Evolutionary conservation across 371 early-diverging fungal genomes (phyloP).

Genomic region (Mortierella polycephala): DNA sequence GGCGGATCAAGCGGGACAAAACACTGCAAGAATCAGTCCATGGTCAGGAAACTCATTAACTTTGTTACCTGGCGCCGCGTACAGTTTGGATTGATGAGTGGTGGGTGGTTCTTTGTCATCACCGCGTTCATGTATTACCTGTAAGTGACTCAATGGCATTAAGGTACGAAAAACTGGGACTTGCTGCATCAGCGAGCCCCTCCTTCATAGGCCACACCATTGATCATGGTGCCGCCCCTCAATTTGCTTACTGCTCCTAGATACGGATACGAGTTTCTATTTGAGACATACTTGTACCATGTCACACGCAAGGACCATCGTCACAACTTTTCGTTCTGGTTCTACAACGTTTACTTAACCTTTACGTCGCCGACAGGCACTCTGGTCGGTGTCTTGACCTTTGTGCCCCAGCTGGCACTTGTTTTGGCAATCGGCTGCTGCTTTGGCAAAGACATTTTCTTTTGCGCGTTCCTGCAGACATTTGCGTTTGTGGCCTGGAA

Average conservation of each 20-base stretch:
- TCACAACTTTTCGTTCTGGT: conserved; percentile 98
- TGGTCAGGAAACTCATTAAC: conserved; percentile 22
- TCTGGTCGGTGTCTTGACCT: conserved; percentile 68
- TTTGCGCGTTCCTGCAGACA: conserved; percentile 93
- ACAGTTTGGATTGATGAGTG: conserved; percentile 78
- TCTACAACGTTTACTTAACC: conserved; percentile 90
- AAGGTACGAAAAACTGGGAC: neutral
- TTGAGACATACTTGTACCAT: conserved; percentile 95
- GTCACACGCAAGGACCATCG: conserved; percentile 95
- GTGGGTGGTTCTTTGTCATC: conserved; percentile 73
- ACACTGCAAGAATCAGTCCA: neutral
- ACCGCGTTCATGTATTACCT: conserved; percentile 78
- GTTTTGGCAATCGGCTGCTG: conserved; percentile 69
- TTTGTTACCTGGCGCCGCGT: conserved; percentile 71
- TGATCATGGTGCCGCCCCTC: too few relatives aligned
- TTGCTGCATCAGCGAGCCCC: too few relatives aligned
- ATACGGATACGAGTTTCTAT: conserved; percentile 88
- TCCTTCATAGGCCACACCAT: too few relatives aligned
- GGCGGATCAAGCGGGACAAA: neutral
- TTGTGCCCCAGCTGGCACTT: conserved; percentile 80
- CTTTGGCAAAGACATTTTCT: conserved; percentile 84
- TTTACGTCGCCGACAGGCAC: conserved; percentile 62
- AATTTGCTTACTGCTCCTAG: conserved; percentile 54
- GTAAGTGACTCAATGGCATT: conserved; percentile 47
- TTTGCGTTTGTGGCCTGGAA: conserved; percentile 96